phyloP scores from a whole-genome alignment of 1,139 yeast genomes.

The Hyphopichia burtonii region DNA sequence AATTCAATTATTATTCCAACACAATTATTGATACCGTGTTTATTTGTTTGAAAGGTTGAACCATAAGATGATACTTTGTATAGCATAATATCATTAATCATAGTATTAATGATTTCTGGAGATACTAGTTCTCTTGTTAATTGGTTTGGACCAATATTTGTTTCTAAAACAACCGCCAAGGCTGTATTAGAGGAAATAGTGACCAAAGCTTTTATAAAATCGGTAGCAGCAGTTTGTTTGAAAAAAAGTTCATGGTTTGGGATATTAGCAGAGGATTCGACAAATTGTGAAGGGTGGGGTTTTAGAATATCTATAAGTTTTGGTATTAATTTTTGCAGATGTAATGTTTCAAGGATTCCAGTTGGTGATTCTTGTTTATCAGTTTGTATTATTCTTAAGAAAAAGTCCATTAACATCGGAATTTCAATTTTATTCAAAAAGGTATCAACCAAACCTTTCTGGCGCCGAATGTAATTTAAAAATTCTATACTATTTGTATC shows the following conservation, averaged over 20 bases:
- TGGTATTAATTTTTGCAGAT: slow-evolving; percentile 50
- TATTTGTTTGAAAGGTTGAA: slow-evolving; percentile 28
- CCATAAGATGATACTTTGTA: slow-evolving; percentile 14
- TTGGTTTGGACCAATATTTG: slow-evolving; percentile 50
- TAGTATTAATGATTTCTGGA: slow-evolving; percentile 29
- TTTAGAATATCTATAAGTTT: slow-evolving; percentile 51
- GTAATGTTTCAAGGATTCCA: slow-evolving; percentile 55
- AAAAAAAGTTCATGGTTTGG: slow-evolving; percentile 47
- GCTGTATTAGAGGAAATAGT: slow-evolving; percentile 80
- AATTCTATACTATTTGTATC: slow-evolving; percentile 48
- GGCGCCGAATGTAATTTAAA: slow-evolving; percentile 53
- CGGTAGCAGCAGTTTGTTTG: slow-evolving; percentile 92
- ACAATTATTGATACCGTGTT: slow-evolving; percentile 48
- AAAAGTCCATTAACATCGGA: slow-evolving; percentile 57
- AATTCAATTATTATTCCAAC: slow-evolving; percentile 49
- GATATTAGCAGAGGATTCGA: slow-evolving; percentile 15
- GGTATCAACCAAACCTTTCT: slow-evolving; percentile 51
- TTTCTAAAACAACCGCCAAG: slow-evolving; percentile 45
- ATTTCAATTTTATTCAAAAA: slow-evolving; percentile 56
- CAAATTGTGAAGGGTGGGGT: slow-evolving; percentile 42
- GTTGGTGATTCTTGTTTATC: slow-evolving; percentile 67
- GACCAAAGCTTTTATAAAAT: slow-evolving; percentile 87
- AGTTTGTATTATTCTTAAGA: slow-evolving; percentile 59
- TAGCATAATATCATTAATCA: slow-evolving; percentile 45
- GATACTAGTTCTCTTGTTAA: slow-evolving; percentile 47